Evolutionary conservation across 208 protist species (phyloP).

Genomic region (Vickermania spadyakhi): DNA sequence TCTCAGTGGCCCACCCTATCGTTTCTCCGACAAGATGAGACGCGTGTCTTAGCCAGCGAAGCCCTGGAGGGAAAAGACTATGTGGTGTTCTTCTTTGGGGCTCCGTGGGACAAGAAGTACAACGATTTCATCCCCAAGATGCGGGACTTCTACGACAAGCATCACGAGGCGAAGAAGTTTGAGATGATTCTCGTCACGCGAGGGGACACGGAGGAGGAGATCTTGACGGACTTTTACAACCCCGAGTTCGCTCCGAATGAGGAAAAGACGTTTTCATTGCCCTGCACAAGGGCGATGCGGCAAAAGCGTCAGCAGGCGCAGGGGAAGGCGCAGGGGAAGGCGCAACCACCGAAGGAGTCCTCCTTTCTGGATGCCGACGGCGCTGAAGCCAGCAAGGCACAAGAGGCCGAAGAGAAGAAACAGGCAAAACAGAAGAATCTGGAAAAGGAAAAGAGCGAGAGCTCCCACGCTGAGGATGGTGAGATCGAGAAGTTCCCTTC

Average conservation of each 20-base stretch:
- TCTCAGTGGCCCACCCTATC: constrained; percentile 28
- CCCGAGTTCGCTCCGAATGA: constrained; percentile 5
- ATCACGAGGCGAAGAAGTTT: constrained; percentile 67
- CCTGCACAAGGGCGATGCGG: background rate
- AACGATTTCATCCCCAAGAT: constrained; percentile 9
- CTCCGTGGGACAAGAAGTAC: constrained; percentile 12
- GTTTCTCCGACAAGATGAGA: constrained; percentile 20
- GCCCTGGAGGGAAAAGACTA: constrained; percentile 12
- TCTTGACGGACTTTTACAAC: constrained; percentile 19
- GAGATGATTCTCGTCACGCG: constrained; percentile 75
- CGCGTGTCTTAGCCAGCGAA: constrained; percentile 11
- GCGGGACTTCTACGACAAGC: constrained; percentile 69
- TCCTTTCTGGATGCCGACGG: too few species aligned
- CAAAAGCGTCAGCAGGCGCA: too few species aligned
- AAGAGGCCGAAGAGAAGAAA: background rate
- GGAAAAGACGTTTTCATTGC: background rate
- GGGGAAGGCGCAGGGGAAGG: too few species aligned
- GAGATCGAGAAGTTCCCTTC: background rate
- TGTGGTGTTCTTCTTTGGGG: constrained; percentile 23
- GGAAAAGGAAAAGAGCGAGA: background rate
- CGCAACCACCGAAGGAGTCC: too few species aligned
- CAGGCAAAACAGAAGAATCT: background rate
- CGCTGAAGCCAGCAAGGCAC: too few species aligned
- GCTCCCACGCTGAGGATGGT: background rate
- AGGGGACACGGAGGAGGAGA: constrained; percentile 62